Conservation (phyloP, 2,329 filamentous ascomycete genomes). For the Colletotrichum tabaci region DNA sequence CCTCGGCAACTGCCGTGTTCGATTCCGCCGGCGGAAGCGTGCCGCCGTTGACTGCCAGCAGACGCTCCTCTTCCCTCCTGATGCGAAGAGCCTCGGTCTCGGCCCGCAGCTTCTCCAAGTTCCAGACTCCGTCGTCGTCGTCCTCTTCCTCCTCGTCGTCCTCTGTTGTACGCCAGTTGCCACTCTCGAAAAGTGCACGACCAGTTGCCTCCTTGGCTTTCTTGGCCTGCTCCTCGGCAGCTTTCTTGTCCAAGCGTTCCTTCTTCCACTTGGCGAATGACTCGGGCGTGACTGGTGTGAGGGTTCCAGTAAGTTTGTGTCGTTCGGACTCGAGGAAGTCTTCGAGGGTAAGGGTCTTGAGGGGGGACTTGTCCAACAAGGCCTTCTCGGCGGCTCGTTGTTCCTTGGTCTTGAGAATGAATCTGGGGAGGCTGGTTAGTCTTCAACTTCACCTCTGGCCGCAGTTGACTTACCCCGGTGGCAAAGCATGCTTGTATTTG, state of each 20-base stretch:
- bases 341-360: conserved; percentile 95
- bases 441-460: not conserved
- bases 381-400: conserved; percentile 97
- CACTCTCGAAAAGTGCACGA: conserved; percentile 94
- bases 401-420: conserved; percentile 97
- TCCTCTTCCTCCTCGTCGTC: conserved; percentile 73
- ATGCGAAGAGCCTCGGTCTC: conserved; percentile 86
- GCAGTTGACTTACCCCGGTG: conserved; percentile 82
- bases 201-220: conserved; percentile 96
- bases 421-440: conserved; percentile 67
- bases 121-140: conserved; percentile 73
- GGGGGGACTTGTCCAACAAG: conserved; percentile 92
- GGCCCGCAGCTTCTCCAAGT: conserved; percentile 83
- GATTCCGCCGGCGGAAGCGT: conserved; percentile 34
- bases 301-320: conserved; percentile 90
- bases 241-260: conserved; percentile 94
- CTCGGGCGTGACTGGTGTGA: conserved; percentile 95
- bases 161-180: conserved; percentile 80
- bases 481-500: conserved; percentile 98
- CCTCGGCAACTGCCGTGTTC: conserved; percentile 16
- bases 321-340: conserved; percentile 97
- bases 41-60: conserved; percentile 53
- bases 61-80: conserved; percentile 83
- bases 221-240: conserved; percentile 90
- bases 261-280: conserved; percentile 98